Percentiles rank a stretch among this genome's conserved stretches.
These are phyloP conservation scores for Endothia cerciana DNA, from an alignment of 2,329 filamentous ascomycete genomes.

Conservation along the genomic window DNA sequence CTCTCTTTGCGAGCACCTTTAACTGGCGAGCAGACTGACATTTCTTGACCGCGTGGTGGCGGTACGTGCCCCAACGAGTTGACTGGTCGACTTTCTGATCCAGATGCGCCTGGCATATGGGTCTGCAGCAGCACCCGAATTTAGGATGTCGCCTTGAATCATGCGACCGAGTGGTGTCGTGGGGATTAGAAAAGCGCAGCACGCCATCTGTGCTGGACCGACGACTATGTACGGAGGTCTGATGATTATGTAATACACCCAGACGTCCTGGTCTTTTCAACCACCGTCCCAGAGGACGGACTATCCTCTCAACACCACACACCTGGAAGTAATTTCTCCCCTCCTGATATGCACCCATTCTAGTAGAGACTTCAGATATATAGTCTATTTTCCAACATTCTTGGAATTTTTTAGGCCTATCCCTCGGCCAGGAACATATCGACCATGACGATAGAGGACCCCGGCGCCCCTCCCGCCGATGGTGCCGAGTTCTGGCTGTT, in stretches of 20 bases:
- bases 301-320: not conserved
- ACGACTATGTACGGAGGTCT: not conserved
- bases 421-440: not conserved
- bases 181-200: not conserved
- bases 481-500: slow-evolving; percentile 88
- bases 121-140: not conserved
- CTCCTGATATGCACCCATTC: not conserved
- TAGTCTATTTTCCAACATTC: too few species aligned
- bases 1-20: too few species aligned
- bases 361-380: not conserved
- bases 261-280: not conserved
- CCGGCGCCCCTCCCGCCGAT: slow-evolving; percentile 36
- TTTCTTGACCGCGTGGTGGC: too few species aligned
- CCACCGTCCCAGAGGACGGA: not conserved
- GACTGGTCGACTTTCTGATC: not conserved
- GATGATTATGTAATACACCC: slow-evolving; percentile 1
- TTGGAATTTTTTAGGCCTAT: not conserved
- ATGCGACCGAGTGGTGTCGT: not conserved
- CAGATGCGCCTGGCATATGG: not conserved
- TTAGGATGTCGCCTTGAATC: not conserved
- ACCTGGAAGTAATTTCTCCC: not conserved
- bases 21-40: too few species aligned
- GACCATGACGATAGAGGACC: slow-evolving; percentile 43
- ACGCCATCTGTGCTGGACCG: not conserved
- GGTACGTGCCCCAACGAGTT: too few species aligned